phyloP scores from a whole-genome alignment of 2,329 filamentous ascomycete genomes.

The Colletotrichum falcatum region DNA sequence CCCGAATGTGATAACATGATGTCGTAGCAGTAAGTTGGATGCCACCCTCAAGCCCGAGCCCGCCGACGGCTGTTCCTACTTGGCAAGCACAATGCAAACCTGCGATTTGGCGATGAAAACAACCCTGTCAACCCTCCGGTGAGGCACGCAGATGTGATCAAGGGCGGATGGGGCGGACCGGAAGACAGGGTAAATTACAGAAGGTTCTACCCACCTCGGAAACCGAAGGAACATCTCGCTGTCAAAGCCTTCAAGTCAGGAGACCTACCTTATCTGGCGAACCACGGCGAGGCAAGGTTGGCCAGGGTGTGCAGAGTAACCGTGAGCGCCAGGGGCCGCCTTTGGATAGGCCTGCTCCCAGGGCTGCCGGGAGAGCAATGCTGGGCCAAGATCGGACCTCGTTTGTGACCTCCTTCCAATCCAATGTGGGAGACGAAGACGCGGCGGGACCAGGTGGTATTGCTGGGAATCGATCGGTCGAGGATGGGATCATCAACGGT shows the following conservation, averaged over 20 bases:
- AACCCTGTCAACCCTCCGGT: not conserved
- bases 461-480: slow-evolving; percentile 20
- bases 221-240: not conserved
- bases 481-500: slow-evolving; percentile 16
- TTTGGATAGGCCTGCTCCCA: slow-evolving; percentile 23
- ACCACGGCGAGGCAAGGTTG: slow-evolving; percentile 26
- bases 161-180: slow-evolving; percentile 22
- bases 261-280: slow-evolving; percentile 28
- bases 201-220: slow-evolving; percentile 9
- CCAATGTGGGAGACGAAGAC: not conserved
- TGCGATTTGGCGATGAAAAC: not conserved
- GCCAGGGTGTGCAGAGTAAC: slow-evolving; percentile 15
- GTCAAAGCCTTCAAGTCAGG: slow-evolving; percentile 22
- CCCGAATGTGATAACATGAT: not conserved
- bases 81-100: not conserved
- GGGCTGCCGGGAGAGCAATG: slow-evolving; percentile 19
- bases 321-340: not conserved
- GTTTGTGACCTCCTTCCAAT: not conserved
- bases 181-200: slow-evolving; percentile 1
- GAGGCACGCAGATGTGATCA: not conserved
- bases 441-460: not conserved
- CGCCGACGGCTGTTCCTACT: not conserved
- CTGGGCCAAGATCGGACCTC: not conserved
- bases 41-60: slow-evolving; percentile 14
- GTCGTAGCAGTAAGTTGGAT: slow-evolving; percentile 1